Base-by-base conservation (phyloP, 345 rosid genomes). In the Erysimum cheiranthoides region DNA sequence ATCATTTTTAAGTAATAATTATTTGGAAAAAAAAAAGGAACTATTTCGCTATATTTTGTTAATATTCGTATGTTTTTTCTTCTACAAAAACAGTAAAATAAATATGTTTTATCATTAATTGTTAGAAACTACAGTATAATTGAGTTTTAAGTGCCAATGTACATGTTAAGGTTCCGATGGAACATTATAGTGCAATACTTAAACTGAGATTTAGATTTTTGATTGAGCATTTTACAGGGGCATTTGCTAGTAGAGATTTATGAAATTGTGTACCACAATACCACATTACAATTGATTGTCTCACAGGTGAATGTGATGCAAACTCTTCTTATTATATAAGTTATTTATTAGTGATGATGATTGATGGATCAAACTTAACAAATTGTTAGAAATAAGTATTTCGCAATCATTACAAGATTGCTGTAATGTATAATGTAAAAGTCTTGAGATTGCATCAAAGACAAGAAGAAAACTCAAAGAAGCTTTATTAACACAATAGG, bases 361-460 rank as follows among this genome's bases (percentile, higher is more conserved):
- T 32, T 32, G 16, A 32, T 25, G 49, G 10, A 56, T 18, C 65
- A 31, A 43, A 42, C 65, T 70, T 70, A 40, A 42, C 54, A 56
- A 43, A 45, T 28, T 32, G 65, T 42, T 52, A 51, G 45, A 25
- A 9, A 25, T 27, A 25, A 25, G 6, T 14, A 1, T 38, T 9
- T 66, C 1, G 17, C 14, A 56, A 25, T 53, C 73, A 35, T 28
- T 66, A 57, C 66, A 74, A 66, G 66, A 18, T 65, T 45, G 8
- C 18, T 34, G 43, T 42, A 18, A 17, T 21, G 25, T 9, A 5
- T 25, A 28, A 39, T 10, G 38, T 36, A 13, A 13, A 49, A 36
- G 10, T 46, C 47, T 46, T 46, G 59, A 60, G 67, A 59, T 35
- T 66, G 66, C 51, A 74, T 65, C 49, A 65, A 56, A 56, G 78